Evolutionary conservation across 2,329 filamentous ascomycete genomes (phyloP), one percentile per base, ranked within the genome.

Genomic region (Diaporthe citri): DNA sequence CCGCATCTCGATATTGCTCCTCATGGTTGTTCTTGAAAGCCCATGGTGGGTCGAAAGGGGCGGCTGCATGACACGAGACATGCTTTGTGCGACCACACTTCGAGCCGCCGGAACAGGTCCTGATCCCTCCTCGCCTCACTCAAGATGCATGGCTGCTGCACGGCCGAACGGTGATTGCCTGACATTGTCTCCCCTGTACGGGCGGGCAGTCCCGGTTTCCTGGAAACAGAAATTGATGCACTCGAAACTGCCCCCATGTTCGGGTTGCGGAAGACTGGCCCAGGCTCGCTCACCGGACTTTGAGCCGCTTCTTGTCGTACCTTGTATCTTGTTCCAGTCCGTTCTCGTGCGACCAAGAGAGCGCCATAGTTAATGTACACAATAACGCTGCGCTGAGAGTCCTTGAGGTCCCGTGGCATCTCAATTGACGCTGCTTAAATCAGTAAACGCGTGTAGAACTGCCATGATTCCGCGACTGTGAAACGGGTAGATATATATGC

Each of bases 381-480:
- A 22, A 41, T 20, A 25, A 46, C 46, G 1, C n/a, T 39, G 22
- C 31, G 34, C 39, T n/a, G 43, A 36, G 46, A 22, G 46, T 28
- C 46, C 22, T 20, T 13, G 17, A 43, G 17, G 17, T 31, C 36
- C 59, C 28, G n/a, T 74, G 31, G 46, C 67, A 74, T 34, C 34
- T 59, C 52, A 41, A 71, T 31, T 13, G 36, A 62, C 25, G 59
- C 66, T 74, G 59, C 51, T 55, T 25, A 72, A 74, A 62, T 67
- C 74, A 72, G 59, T 28, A 55, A 39, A 15, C 39, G n/a, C 57
- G 36, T 66, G 10, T 20, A 39, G 12, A n/a, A 15, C 39, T 75
- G 22, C n/a, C 31, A 36, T 4, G 12, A 39, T 71, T 67, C 51
- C 46, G 57, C 56, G 36, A 52, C 36, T 17, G 13, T 39, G n/a